A percentile compares a stretch with the other conserved stretches of the same genome.
Evolutionary conservation across 495 filamentous ascomycete genomes (phyloP).

Genomic region (Podospora australis): DNA sequence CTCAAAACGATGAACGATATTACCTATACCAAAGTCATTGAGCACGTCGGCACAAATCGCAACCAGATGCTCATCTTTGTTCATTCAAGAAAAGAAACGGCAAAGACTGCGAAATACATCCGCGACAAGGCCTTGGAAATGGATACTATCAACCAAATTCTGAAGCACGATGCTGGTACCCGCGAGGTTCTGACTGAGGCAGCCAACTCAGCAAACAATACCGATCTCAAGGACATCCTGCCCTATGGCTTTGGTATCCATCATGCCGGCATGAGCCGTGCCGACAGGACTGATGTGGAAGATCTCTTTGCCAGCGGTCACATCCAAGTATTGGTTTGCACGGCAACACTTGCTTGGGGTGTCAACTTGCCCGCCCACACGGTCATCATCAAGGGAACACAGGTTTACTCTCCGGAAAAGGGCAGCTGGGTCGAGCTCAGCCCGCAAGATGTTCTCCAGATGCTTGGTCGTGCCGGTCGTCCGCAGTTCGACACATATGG

Average conservation of each 20-base stretch:
- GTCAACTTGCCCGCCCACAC: conserved; percentile 93
- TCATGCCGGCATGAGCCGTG: conserved; percentile 91
- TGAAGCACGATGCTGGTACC: conserved; percentile 88
- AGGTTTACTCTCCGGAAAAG: conserved; percentile 97
- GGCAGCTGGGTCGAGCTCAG: conserved; percentile 98
- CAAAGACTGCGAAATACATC: conserved; percentile 94
- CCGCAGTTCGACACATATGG: conserved; percentile 97
- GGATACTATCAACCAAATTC: conserved; percentile 93
- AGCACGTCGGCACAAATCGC: conserved; percentile 83
- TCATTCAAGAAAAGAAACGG: conserved; percentile 95
- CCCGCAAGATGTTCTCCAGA: conserved; percentile 95
- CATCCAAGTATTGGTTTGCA: conserved; percentile 94
- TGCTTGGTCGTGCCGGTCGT: conserved; percentile 94
- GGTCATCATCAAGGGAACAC: conserved; percentile 95
- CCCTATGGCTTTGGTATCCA: conserved; percentile 98
- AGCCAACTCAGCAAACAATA: conserved; percentile 73
- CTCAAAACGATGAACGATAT: conserved; percentile 99
- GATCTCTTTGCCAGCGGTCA: conserved; percentile 86
- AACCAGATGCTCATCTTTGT: conserved; percentile 99
- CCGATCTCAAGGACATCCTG: conserved; percentile 87
- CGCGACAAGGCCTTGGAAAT: conserved; percentile 90
- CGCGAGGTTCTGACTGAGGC: conserved; percentile 82
- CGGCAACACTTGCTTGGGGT: conserved; percentile 93
- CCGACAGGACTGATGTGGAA: conserved; percentile 89
- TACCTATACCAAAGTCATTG: conserved; percentile 93